Evolutionary conservation across 2,329 filamentous ascomycete species (phyloP), one percentile per base, ranked within the genome.

Genomic region (Fusarium domesticum): DNA sequence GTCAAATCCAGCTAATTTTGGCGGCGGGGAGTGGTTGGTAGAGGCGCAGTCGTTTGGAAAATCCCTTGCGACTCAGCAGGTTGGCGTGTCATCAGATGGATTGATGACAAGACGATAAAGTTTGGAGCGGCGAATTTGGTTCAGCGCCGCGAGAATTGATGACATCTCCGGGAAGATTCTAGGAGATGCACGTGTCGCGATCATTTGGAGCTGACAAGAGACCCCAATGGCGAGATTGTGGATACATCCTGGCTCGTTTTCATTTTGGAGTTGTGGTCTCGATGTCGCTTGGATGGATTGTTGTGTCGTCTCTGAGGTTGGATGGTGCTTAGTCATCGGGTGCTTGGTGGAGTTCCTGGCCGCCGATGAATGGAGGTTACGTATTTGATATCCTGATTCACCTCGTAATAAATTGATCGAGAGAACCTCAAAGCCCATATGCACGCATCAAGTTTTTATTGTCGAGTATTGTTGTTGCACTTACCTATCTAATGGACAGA

Each of bases 171-270:
- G 14, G 3, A 28, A 28, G 23, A 28, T 28, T 28, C 23, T 28
- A 3, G 10, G 3, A 11, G 4, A 8, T 10, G 23, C 23, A 28
- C 23, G 23, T 28, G 23, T 28, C 23, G 23, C 23, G 23, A 28
- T 28, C 23, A 28, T 47, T 52, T 54, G 52, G 39, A 39, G 45
- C 41, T 33, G 48, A 46, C 47, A 43, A 49, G 46, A 56, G 44
- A 47, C 46, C 42, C 48, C 54, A 59, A 59, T 59, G 54, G 57
- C 47, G 42, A 53, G 47, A 48, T 48, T 57, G 57, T 59, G 57
- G 57, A 56, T 59, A 59, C 54, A 18, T 47, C 51, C 39, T 45
- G 23, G 34, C 40, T 55, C 19, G 45, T 47, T 48, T 50, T 58
- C 53, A 51, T 46, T 45, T 51, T 44, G 40, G 48, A 47, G 50